Evolutionary conservation across 2,329 filamentous ascomycete genomes (phyloP), one percentile per base, ranked within the genome.

Genomic region (Incumbomyces lentus): DNA sequence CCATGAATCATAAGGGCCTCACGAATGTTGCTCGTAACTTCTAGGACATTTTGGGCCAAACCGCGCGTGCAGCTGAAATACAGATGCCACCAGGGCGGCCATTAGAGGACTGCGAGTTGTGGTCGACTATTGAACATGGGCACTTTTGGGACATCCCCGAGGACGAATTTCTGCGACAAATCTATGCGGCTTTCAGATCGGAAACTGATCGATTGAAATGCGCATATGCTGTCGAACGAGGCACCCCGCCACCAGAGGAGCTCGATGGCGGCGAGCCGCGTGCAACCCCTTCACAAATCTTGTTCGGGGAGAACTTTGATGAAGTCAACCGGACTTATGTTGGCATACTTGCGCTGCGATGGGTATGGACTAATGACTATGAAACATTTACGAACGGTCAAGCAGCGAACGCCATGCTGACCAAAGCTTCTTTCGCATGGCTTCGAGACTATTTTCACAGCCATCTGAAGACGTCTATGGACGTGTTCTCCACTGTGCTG

Each of bases 251-350:
- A 5, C 22, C 22, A 26, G 22, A 26, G 8, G 40, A 22, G 31
- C 50, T 41, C 41, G 51, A 44, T n/a, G 47, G 40, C 1, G 41
- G 22, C 45, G 47, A 49, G 16, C 59, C 50, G 12, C 56, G 59
- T 26, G 22, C 22, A 26, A 54, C 40, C 13, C 55, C 55, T 2
- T 66, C 64, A 3, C 46, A 57, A 11, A 52, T 58, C 4, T 47
- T 66, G 2, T 66, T 56, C 32, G 54, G 44, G 2, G 19, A 49
- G 10, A 57, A 67, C n/a, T 66, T 59, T 37, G 58, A 60, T 38
- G 66, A 68, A 52, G 59, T 68, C 31, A 67, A 68, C 40, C 64
- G 66, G 16, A 68, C 66, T 0, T 55, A 67, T 6, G 58, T 64
- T 19, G 61, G 63, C 14, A 52, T 67, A 14, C 49, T 67, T 31